These are phyloP conservation scores for Geranomyces variabilis DNA, from an alignment of 192 early-diverging fungal species.

Conservation along the genomic window DNA sequence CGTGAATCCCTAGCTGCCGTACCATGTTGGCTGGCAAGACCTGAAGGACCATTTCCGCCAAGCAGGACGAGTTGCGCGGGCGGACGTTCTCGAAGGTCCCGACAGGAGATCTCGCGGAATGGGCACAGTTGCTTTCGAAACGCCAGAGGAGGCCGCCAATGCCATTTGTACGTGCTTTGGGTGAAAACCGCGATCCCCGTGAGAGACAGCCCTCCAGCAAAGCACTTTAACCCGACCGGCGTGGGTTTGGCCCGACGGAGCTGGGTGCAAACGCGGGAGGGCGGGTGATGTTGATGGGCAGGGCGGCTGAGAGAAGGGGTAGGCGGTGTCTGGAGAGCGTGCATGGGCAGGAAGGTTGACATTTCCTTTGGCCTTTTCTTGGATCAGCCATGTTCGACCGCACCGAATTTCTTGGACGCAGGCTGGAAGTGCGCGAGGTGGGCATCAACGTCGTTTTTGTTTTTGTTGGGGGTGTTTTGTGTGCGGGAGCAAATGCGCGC, in stretches of 20 bases:
- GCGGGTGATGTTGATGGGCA: background rate
- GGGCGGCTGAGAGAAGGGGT: background rate
- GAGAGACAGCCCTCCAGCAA: too few relatives aligned
- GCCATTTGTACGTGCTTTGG: constrained; percentile 73
- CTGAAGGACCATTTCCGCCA: constrained; percentile 82
- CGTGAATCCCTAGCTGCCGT: too few relatives aligned
- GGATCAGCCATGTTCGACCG: constrained; percentile 77
- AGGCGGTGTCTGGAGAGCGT: background rate
- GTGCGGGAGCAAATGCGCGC: too few relatives aligned
- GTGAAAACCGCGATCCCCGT: background rate
- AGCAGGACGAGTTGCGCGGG: constrained; percentile 69
- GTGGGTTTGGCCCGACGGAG: too few relatives aligned
- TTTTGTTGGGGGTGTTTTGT: too few relatives aligned
- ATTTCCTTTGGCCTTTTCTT: constrained; percentile 34
- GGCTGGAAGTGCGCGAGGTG: constrained; percentile 82
- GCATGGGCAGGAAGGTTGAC: constrained; percentile 15
- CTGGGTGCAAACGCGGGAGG: too few relatives aligned
- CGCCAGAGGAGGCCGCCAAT: constrained; percentile 59
- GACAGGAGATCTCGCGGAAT: constrained; percentile 72
- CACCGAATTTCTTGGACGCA: constrained; percentile 74
- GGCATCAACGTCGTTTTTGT: constrained; percentile 22
- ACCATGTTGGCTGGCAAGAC: constrained; percentile 81
- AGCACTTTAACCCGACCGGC: too few relatives aligned
- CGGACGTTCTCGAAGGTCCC: constrained; percentile 66
- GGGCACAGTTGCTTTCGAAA: constrained; percentile 77